These are phyloP conservation scores for Peziza echinospora DNA, from an alignment of 495 filamentous ascomycete genomes.

Conservation along the genomic window DNA sequence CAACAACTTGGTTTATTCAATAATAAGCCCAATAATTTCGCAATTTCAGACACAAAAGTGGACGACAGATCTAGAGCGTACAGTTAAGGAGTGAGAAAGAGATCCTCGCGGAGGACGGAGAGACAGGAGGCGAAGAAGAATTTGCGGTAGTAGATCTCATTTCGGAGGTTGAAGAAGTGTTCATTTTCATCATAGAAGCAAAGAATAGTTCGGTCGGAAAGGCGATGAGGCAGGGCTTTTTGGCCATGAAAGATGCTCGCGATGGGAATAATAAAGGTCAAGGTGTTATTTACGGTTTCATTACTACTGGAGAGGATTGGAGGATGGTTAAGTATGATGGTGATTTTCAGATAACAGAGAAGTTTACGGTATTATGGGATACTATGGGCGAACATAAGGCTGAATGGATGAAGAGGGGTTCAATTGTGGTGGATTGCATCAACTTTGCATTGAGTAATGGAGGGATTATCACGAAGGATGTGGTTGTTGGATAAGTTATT, in stretches of 20 bases:
- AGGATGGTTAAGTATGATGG: slow-evolving; percentile 2
- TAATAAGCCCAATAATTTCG: slow-evolving; percentile 5
- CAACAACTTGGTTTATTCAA: too few relatives aligned
- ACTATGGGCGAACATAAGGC: background rate
- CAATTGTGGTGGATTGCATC: slow-evolving; percentile 1
- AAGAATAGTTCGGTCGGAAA: slow-evolving; percentile 3
- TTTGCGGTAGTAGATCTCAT: slow-evolving; percentile 3
- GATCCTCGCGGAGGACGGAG: slow-evolving; percentile 2
- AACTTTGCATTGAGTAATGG: background rate
- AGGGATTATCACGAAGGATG: too few relatives aligned
- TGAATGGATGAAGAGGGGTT: slow-evolving; percentile 1
- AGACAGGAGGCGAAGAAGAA: background rate
- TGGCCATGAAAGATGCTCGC: background rate
- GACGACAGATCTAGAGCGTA: background rate
- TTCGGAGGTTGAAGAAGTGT: slow-evolving; percentile 1
- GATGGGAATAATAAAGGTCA: slow-evolving; percentile 1
- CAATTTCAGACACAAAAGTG: slow-evolving; percentile 3
- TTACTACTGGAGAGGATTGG: slow-evolving; percentile 1
- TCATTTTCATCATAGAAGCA: slow-evolving; percentile 2
- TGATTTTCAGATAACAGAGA: background rate
- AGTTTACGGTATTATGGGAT: background rate
- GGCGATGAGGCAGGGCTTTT: slow-evolving; percentile 3
- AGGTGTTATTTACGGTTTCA: too few relatives aligned
- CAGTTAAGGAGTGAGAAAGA: slow-evolving; percentile 3
- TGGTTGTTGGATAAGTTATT: too few relatives aligned